Base-by-base conservation (phyloP, 108 stramenopile genomes). In the Conticribra guillardii region DNA sequence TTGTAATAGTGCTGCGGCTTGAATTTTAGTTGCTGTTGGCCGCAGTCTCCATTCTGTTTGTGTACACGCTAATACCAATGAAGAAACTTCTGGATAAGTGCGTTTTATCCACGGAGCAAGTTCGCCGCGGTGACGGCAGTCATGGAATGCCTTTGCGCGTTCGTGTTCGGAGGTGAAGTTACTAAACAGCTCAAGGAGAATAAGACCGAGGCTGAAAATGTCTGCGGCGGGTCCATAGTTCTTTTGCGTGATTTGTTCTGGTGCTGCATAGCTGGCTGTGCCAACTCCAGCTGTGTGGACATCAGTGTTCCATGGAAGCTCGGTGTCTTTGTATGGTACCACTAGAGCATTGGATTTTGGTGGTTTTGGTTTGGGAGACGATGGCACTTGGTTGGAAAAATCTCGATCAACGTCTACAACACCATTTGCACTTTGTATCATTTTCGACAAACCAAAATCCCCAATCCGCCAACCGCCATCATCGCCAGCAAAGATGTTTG, bases 191-290 rank as follows among this genome's bases (percentile, higher is more conserved):
- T 99, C 98, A 63, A 97, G 79, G 11, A 98, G 76, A 50, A 99
- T 95, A 54, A 99, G 71, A 7, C 98, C 98, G 19, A 99, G 74
- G 66, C 90, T 91, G 67, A 85, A 98, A 22, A 99, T 85, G 78
- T 99, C 98, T 0, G 93, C 95, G 32, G 87, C 84, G 28, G 84
- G 81, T 37, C 90, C 94, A 80, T 99, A 99, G 4, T 78, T 46
- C 29, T 84, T 82, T 7, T 72, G 69, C 11, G 65, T 66, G 21
- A 93, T 73, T 83, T 97, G 96, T 74, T 99, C 98, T 2, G 96
- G 96, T 26, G 96, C 89, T 16, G 93, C 94, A 69, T 99, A 99
- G n/a, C 88, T 82, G 7, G 94, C 90, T 17, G 98, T 99, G 0
- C 98, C 98, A 30, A 99, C 89, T 9, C 98, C 98, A 5, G 74